A percentile compares a stretch with the other conserved stretches of the same genome.
Conservation (phyloP, 2,329 filamentous ascomycete species). For the Penicillium sp. region DNA sequence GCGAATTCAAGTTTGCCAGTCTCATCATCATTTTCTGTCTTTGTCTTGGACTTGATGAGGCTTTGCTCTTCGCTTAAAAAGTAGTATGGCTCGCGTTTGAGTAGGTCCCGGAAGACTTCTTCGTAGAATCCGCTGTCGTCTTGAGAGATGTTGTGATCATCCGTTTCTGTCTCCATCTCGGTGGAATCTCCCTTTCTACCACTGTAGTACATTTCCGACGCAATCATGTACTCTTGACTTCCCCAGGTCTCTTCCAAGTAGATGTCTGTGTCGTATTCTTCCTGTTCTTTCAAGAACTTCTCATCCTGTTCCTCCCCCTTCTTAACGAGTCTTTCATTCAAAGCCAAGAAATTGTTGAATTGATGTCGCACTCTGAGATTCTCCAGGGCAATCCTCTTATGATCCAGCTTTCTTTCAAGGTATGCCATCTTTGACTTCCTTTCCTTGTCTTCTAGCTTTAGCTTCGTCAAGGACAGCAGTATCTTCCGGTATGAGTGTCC, state of each 20-base stretch:
- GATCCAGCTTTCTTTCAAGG: not conserved
- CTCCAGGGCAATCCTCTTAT: not conserved
- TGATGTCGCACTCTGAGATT: not conserved
- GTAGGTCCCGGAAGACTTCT: not conserved
- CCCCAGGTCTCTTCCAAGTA: no score
- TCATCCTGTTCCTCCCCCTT: not conserved
- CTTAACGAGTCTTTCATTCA: no score
- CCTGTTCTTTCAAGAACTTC: no score
- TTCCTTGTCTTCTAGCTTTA: no score
- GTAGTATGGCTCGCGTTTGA: not conserved
- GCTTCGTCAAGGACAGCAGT: no score
- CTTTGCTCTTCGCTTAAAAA: not conserved
- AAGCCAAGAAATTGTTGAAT: no score
- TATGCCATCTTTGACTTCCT: not conserved
- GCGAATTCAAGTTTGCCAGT: not conserved
- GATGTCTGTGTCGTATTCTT: no score
- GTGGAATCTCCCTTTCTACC: not conserved
- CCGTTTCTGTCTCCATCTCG: not conserved
- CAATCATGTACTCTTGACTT: not conserved
- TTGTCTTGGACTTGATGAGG: not conserved
- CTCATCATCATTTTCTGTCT: not conserved
- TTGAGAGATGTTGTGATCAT: not conserved
- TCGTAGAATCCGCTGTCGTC: not conserved
- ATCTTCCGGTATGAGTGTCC: no score
- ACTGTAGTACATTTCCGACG: not conserved